phyloP scores from a whole-genome alignment of 208 protist species.

The Leishmania mexicana region DNA sequence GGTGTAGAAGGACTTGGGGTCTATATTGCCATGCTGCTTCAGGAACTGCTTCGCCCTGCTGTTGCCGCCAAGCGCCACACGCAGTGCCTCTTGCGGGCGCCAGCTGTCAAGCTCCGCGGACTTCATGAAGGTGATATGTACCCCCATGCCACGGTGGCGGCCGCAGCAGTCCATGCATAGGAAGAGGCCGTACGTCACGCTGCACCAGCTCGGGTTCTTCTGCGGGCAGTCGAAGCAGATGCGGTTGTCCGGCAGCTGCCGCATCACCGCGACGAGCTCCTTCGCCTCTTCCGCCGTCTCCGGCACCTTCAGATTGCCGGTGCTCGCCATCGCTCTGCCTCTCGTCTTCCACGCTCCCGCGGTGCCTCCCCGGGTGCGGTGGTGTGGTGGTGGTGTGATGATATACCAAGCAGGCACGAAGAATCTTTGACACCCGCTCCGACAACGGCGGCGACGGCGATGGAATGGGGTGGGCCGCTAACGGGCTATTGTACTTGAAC shows the following conservation, averaged over 20 bases:
- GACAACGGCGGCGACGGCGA: not conserved
- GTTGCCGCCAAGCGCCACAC: slow-evolving; percentile 93
- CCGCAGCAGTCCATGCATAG: slow-evolving; percentile 97
- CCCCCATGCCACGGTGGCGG: slow-evolving; percentile 94
- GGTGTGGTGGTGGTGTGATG: not conserved
- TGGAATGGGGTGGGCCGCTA: not conserved
- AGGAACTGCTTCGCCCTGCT: slow-evolving; percentile 75
- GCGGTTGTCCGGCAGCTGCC: slow-evolving; percentile 80
- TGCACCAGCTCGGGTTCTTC: slow-evolving; percentile 97
- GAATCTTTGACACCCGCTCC: not conserved
- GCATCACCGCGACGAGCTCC: slow-evolving; percentile 57
- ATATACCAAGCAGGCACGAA: not conserved
- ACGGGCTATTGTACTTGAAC: not conserved
- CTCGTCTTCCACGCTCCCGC: not conserved
- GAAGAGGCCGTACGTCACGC: slow-evolving; percentile 96
- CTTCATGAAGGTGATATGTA: slow-evolving; percentile 97
- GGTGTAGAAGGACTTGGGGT: slow-evolving; percentile 75
- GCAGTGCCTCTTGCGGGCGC: slow-evolving; percentile 77
- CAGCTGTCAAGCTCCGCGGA: slow-evolving; percentile 93
- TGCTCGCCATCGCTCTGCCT: slow-evolving; percentile 13
- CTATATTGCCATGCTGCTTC: slow-evolving; percentile 76
- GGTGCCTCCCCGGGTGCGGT: not conserved
- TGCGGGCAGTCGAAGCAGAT: slow-evolving; percentile 97
- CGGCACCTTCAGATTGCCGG: slow-evolving; percentile 34
- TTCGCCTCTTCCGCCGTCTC: slow-evolving; percentile 79